Evolutionary conservation across 2,329 filamentous ascomycete genomes (phyloP), one percentile per base, ranked within the genome.

Genomic region (Microcyclospora tardicrescens): DNA sequence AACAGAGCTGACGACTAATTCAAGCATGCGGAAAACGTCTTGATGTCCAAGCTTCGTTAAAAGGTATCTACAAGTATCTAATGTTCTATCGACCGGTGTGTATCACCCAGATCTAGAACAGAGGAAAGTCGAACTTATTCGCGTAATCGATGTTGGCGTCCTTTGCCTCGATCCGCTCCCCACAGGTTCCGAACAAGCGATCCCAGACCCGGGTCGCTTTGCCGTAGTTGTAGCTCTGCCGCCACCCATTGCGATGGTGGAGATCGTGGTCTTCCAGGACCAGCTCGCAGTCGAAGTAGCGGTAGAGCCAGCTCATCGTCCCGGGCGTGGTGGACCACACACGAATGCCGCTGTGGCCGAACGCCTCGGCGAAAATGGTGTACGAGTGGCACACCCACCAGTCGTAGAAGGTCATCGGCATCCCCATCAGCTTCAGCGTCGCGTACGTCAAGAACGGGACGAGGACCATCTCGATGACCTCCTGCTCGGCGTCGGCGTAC

Each of bases 351-450:
- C 56, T 60, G 32, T 63, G 61, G 2, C 61, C 61, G 14, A 46
- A 38, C 2, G 62, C 24, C 36, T 64, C 61, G 8, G 59, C 45
- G 43, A 55, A 66, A 3, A 60, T 48, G 13, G 66, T 48, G 32
- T 63, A 66, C 35, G 60, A 51, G 33, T 64, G 57, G 41, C 62
- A 65, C 12, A 66, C 43, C 62, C 62, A 66, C 61, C 59, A 63
- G 30, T 64, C 61, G 33, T 65, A 65, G 40, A 66, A 66, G 1
- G 59, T 60, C 56, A 66, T 59, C 1, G 61, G 62, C 12, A 64
- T 29, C 0, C 63, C 62, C 16, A 58, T 50, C 35, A 45, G 33
- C 33, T 52, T 57, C 28, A 65, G 39, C 1, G 51, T 59, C 36
- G 50, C 47, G 40, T 57, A 65, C 1, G 62, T 53, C 35, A 63